Percentiles rank a stretch among this genome's conserved stretches.
phyloP scores from a whole-genome alignment of 2,329 filamentous ascomycete genomes.

The Atkinsonella hypoxylon region DNA sequence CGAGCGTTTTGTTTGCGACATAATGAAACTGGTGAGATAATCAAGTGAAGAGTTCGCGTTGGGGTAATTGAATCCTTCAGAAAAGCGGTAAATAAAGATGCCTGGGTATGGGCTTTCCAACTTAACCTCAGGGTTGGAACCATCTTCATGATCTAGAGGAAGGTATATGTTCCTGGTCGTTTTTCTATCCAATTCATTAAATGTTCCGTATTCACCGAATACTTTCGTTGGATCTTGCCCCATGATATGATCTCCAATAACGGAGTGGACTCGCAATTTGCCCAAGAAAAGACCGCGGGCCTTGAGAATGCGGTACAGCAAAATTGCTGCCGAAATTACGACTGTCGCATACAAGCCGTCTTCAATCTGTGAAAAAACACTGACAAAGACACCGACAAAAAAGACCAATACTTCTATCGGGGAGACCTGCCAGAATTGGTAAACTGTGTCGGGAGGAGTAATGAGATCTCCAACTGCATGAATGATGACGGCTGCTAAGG shows the following conservation, averaged over 20 bases:
- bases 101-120: constrained; percentile 79
- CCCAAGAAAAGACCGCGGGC: constrained; percentile 77
- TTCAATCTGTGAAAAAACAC: constrained; percentile 79
- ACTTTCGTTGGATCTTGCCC: constrained; percentile 42
- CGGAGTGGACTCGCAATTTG: constrained; percentile 53
- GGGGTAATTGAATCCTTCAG: constrained; percentile 91
- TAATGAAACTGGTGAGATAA: constrained; percentile 57
- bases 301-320: constrained; percentile 75
- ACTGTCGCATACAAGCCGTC: constrained; percentile 87
- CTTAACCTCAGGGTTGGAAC: constrained; percentile 73
- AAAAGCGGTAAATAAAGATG: constrained; percentile 90
- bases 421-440: constrained; percentile 90
- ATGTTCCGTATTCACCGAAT: constrained; percentile 44
- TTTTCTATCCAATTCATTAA: constrained; percentile 32
- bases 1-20: constrained; percentile 62
- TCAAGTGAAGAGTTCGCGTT: constrained; percentile 87
- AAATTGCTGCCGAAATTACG: constrained; percentile 59
- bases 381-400: constrained; percentile 83
- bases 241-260: constrained; percentile 62
- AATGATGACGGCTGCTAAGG: constrained; percentile 81
- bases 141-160: constrained; percentile 77
- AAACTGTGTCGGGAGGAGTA: constrained; percentile 80
- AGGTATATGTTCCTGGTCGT: constrained; percentile 69
- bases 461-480: constrained; percentile 91
- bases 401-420: constrained; percentile 87